phyloP scores from a whole-genome alignment of 2,329 filamentous ascomycete genomes.

The Aspergillus sp. region DNA sequence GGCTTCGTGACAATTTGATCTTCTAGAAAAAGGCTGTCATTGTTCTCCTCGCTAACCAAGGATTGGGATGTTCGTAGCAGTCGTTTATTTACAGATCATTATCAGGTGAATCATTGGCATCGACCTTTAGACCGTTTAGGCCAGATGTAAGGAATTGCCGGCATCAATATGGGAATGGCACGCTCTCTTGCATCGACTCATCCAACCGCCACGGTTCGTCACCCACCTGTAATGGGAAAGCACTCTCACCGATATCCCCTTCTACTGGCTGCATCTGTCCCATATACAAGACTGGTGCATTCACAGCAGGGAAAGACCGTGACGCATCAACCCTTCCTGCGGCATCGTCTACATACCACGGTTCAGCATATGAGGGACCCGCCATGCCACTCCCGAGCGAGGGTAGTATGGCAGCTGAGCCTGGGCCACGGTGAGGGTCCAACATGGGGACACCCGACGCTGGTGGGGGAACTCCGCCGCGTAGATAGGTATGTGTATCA shows the following conservation, averaged over 20 bases:
- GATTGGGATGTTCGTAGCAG: no score
- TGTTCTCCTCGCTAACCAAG: no score
- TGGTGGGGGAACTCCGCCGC: neutral
- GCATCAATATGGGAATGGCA: neutral
- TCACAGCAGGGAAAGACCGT: neutral
- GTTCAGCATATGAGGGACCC: neutral
- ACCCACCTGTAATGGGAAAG: neutral
- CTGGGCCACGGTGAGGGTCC: neutral
- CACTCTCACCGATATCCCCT: neutral
- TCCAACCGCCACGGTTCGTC: neutral
- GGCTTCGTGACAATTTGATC: no score
- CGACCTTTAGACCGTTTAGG: neutral
- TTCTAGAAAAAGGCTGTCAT: no score
- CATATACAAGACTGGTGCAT: neutral
- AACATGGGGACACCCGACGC: neutral
- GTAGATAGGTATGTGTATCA: neutral
- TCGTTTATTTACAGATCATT: no score
- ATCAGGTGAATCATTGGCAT: neutral
- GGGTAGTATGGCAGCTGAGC: neutral
- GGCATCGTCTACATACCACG: neutral
- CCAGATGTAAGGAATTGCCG: neutral
- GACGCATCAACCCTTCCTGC: neutral
- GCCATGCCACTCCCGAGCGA: neutral
- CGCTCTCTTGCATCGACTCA: neutral
- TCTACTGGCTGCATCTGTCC: neutral